Conservation (phyloP, 345 rosid species). For the Kandelia obovata region DNA sequence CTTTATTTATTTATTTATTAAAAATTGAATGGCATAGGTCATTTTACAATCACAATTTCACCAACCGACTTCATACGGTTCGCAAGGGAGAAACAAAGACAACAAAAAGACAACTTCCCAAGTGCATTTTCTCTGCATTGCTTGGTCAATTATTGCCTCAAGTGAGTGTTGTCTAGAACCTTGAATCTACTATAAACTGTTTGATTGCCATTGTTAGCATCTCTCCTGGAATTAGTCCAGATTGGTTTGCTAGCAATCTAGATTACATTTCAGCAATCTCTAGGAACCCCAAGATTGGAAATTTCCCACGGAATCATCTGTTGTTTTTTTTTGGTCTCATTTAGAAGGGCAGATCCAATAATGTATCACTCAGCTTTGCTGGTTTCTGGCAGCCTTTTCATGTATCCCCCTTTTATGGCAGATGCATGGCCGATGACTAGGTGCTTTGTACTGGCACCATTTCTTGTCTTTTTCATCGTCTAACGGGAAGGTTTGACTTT, state of each 20-base stretch:
- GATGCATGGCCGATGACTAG: background rate
- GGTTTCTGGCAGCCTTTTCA: background rate
- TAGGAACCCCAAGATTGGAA: no score
- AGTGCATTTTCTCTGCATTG: background rate
- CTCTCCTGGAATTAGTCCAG: background rate
- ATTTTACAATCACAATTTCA: no score
- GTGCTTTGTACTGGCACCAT: background rate
- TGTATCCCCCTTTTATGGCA: background rate
- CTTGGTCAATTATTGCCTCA: background rate
- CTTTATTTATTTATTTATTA: no score
- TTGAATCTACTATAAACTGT: background rate
- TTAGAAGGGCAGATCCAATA: no score
- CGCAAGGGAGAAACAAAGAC: no score
- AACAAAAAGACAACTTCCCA: no score
- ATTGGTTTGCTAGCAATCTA: no score
- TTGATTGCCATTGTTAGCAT: background rate
- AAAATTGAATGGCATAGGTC: no score
- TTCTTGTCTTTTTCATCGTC: background rate
- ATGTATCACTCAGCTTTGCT: background rate
- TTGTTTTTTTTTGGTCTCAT: no score
- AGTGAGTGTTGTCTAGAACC: background rate
- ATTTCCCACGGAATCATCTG: no score
- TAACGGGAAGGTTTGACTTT: background rate
- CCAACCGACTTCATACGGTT: no score
- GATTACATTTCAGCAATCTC: no score